These are phyloP conservation scores for Corylus avellana DNA, from an alignment of 306 rosid genomes.

Conservation along the genomic window DNA sequence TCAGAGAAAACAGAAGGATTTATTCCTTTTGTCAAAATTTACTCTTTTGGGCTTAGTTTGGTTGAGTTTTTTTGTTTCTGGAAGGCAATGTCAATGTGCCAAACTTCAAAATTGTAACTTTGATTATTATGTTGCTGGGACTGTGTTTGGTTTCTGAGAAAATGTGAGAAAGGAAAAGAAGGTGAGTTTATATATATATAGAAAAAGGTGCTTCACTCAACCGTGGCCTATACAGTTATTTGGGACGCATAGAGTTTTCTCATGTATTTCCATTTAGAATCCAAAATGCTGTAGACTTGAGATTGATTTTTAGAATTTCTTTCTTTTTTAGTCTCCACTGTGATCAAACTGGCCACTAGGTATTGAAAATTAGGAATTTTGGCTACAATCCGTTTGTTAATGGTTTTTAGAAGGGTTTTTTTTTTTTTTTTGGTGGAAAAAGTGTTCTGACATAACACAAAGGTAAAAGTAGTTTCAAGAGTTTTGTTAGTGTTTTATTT, in stretches of 20 bases:
- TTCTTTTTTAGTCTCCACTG: neutral
- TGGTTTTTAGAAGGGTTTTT: no score
- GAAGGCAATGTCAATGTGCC: neutral
- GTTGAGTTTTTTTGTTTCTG: slow-evolving; percentile 1
- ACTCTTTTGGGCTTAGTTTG: neutral
- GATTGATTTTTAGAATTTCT: neutral
- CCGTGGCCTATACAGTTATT: neutral
- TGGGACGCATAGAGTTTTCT: neutral
- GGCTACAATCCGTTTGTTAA: neutral
- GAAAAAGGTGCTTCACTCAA: neutral
- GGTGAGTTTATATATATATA: neutral
- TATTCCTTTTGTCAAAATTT: neutral
- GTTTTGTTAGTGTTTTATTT: no score
- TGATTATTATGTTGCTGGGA: neutral
- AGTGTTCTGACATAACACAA: no score
- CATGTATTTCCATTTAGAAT: neutral
- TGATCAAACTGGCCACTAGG: neutral
- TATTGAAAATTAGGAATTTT: neutral
- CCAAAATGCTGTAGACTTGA: neutral
- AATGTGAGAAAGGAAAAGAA: neutral
- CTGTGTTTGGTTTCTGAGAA: neutral
- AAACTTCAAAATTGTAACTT: neutral
- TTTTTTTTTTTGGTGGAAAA: no score
- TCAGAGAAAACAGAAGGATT: neutral
- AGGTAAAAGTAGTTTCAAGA: no score